A percentile compares a stretch with the other conserved stretches of the same genome.
Conservation (phyloP, 208 protist genomes). For the Wallacemonas rigidus region DNA sequence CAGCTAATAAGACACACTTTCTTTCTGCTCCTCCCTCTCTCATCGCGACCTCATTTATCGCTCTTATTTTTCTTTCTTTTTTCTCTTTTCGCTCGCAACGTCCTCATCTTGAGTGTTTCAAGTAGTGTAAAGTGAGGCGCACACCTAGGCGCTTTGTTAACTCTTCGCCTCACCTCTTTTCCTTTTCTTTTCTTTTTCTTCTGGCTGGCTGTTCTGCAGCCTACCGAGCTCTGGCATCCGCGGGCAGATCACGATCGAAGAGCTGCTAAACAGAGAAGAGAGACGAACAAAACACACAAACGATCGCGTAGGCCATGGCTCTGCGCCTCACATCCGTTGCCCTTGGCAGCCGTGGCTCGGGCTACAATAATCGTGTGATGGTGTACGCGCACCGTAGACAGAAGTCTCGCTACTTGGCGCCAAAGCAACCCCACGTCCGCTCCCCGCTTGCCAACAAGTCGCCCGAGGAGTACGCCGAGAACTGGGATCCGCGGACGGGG, state of each 20-base stretch:
- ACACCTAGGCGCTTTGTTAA: too few relatives aligned
- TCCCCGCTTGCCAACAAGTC: slow-evolving; percentile 68
- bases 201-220: too few relatives aligned
- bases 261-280: background rate
- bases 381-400: slow-evolving; percentile 77
- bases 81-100: too few relatives aligned
- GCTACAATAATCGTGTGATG: slow-evolving; percentile 85
- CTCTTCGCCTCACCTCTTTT: too few relatives aligned
- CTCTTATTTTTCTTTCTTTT: too few relatives aligned
- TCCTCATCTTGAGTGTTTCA: too few relatives aligned
- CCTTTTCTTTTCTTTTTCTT: too few relatives aligned
- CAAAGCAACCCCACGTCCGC: slow-evolving; percentile 46
- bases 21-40: too few relatives aligned
- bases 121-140: too few relatives aligned
- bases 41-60: too few relatives aligned
- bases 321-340: slow-evolving; percentile 29
- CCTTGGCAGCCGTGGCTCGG: slow-evolving; percentile 41
- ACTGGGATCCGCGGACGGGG: slow-evolving; percentile 70
- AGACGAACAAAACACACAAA: background rate
- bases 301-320: slow-evolving; percentile 12
- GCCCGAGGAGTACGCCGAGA: slow-evolving; percentile 80
- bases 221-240: background rate
- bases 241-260: background rate
- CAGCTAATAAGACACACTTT: too few relatives aligned
- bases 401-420: slow-evolving; percentile 57